A percentile compares a stretch with the other conserved stretches of the same genome.
phyloP scores from a whole-genome alignment of 1,284 basidiomycete genomes.

The Tilletia horrida region DNA sequence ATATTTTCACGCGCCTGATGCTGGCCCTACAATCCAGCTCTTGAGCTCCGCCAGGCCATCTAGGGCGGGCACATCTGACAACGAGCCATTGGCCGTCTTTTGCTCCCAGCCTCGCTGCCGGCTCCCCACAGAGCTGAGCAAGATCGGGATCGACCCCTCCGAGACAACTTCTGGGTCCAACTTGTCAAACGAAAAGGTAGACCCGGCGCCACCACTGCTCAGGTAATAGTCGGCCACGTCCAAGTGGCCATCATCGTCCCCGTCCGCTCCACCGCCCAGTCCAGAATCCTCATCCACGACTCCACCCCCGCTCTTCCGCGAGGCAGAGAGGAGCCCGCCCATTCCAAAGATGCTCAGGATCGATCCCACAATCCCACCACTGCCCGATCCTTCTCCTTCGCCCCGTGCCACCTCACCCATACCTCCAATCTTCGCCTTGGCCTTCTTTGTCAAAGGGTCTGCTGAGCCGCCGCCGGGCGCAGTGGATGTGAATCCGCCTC shows the following conservation, averaged over 20 bases:
- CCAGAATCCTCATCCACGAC: slow-evolving; percentile 17
- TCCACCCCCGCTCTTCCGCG: neutral
- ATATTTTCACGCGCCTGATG: too few relatives aligned
- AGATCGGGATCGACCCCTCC: slow-evolving; percentile 36
- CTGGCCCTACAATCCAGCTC: neutral
- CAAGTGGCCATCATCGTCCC: slow-evolving; percentile 39
- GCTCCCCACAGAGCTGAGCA: slow-evolving; percentile 35
- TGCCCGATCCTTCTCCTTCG: neutral
- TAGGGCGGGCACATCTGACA: neutral
- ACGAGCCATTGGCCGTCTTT: neutral
- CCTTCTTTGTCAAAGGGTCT: neutral
- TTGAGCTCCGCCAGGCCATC: slow-evolving; percentile 21
- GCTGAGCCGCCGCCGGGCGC: slow-evolving; percentile 29
- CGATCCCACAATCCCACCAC: neutral
- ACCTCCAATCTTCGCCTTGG: slow-evolving; percentile 43
- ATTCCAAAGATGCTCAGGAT: slow-evolving; percentile 15
- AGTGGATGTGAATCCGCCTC: slow-evolving; percentile 19
- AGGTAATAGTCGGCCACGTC: slow-evolving; percentile 46
- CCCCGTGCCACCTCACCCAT: slow-evolving; percentile 36
- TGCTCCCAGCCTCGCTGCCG: slow-evolving; percentile 27
- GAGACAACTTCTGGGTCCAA: slow-evolving; percentile 41
- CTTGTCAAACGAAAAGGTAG: slow-evolving; percentile 32
- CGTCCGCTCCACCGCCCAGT: slow-evolving; percentile 25
- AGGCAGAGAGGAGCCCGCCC: slow-evolving; percentile 26
- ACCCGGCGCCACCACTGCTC: slow-evolving; percentile 21